Evolutionary conservation across 1,284 basidiomycete species (phyloP), one percentile per base, ranked within the genome.

Genomic region (Ganoderma lingzhi): DNA sequence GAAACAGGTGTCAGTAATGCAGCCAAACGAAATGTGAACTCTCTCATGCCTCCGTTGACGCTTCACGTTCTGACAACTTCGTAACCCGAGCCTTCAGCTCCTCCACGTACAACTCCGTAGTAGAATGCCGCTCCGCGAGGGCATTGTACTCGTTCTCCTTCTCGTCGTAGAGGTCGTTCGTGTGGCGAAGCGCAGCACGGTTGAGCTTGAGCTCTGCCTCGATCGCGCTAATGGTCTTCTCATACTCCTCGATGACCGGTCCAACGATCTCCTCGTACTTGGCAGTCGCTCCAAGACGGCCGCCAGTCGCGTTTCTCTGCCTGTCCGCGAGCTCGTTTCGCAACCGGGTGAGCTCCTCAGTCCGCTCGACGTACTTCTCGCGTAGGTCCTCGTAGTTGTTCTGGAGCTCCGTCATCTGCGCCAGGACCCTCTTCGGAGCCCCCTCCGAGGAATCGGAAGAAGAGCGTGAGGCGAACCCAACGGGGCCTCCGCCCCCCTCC

Each of bases 161-260:
- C 81, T 98, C 96, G 74, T 95, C 93, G 69, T 96, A 90, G 78
- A 97, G 85, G 75, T 96, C 95, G 79, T 97, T 97, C 63, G 95
- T 95, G 78, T 96, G 93, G 61, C 93, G 85, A 75, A 98, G 83
- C 19, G 96, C 96, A 1, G 95, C 96, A 70, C 94, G 90, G 74
- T 96, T 96, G 64, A 98, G 86, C 75, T 90, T 95, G 66, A 98
- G 88, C 80, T 99, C 94, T 0, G 96, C 95, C 80, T 99, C 98
- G 85, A 99, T 93, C 1, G 96, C 93, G 60, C 92, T 91, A 73
- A 99, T 97, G 1, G 96, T 96, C 86, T 97, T 97, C 84, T 99
- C 97, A 81, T 99, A 99, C 84, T 99, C 97, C 80, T 97, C 93
- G 68, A 99, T 98, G 76, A 99, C 96, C 8, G 97, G 97, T 45